A percentile compares a stretch with the other conserved stretches of the same genome.
These are phyloP conservation scores for Asclepias syriaca DNA, from an alignment of 257 asterid genomes.

Conservation along the genomic window DNA sequence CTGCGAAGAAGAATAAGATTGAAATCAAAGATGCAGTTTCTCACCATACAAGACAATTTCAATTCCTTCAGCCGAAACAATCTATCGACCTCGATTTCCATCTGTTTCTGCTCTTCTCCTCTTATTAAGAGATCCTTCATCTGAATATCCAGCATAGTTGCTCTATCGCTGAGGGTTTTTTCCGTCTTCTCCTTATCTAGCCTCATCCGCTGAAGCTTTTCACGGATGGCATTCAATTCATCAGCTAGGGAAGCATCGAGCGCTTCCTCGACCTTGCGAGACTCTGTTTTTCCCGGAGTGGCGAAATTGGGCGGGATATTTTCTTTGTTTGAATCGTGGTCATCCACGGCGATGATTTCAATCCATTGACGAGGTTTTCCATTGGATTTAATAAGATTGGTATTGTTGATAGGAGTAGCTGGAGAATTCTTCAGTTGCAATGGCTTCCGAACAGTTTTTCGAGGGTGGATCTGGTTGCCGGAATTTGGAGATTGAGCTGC, in stretches of 20 bases:
- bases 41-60: conserved; percentile 60
- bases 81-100: conserved; percentile 86
- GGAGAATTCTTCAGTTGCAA: conserved; percentile 44
- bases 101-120: conserved; percentile 69
- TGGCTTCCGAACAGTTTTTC: conserved; percentile 34
- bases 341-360: conserved; percentile 14
- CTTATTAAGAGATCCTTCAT: conserved; percentile 45
- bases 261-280: conserved; percentile 19
- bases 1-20: too few relatives aligned
- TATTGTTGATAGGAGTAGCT: conserved; percentile 12
- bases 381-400: conserved; percentile 10
- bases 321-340: conserved; percentile 49
- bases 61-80: conserved; percentile 74
- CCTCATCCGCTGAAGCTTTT: conserved; percentile 56
- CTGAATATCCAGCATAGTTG: conserved; percentile 43
- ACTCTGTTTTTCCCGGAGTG: conserved; percentile 14
- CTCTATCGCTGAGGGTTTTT: conserved; percentile 44
- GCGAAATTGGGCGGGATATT: conserved; percentile 33
- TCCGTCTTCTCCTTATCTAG: conserved; percentile 51
- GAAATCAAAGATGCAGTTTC: neutral
- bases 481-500: conserved; percentile 20
- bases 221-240: conserved; percentile 63
- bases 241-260: conserved; percentile 60
- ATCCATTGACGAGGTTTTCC: conserved; percentile 13
- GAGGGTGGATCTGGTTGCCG: conserved; percentile 17